Evolutionary conservation across 768 basidiomycete genomes (phyloP).

Genomic region (Grammothele lineata): DNA sequence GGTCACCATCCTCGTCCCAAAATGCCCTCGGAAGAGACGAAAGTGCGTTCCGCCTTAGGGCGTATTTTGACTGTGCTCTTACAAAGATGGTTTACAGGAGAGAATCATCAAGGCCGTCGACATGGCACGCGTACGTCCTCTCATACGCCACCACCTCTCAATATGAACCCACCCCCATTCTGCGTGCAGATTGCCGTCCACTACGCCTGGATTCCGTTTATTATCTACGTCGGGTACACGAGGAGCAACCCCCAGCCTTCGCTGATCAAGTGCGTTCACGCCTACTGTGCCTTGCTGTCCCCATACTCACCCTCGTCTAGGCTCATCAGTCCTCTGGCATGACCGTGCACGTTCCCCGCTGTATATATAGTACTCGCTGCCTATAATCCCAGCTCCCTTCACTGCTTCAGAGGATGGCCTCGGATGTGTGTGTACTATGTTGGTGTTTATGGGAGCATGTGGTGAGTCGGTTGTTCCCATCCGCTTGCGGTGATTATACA

Average conservation of each 20-base stretch:
- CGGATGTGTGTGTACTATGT: background rate
- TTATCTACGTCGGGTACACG: constrained; percentile 94
- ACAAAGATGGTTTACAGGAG: constrained; percentile 50
- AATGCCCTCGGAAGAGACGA: constrained; percentile 92
- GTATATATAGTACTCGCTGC: constrained; percentile 17
- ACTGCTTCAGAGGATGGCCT: background rate
- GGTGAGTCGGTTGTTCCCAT: constrained; percentile 8
- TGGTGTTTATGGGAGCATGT: background rate
- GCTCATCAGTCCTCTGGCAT: constrained; percentile 92
- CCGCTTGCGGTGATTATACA: constrained; percentile 48
- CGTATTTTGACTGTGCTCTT: background rate
- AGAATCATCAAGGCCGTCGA: constrained; percentile 79
- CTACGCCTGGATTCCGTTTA: constrained; percentile 94
- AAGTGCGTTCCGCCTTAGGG: constrained; percentile 43
- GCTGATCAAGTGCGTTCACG: constrained; percentile 71
- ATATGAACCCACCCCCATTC: background rate
- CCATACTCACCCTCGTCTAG: constrained; percentile 35
- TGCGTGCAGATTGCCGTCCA: constrained; percentile 84
- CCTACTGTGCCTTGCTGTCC: background rate
- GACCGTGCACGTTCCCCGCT: constrained; percentile 30
- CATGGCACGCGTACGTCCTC: constrained; percentile 64
- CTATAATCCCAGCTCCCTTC: constrained; percentile 11
- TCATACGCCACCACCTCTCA: constrained; percentile 1
- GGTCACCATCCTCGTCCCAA: constrained; percentile 27
- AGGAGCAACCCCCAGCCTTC: constrained; percentile 92